Conservation (phyloP, 2,329 filamentous ascomycete genomes). For the Trichoderma sp. region DNA sequence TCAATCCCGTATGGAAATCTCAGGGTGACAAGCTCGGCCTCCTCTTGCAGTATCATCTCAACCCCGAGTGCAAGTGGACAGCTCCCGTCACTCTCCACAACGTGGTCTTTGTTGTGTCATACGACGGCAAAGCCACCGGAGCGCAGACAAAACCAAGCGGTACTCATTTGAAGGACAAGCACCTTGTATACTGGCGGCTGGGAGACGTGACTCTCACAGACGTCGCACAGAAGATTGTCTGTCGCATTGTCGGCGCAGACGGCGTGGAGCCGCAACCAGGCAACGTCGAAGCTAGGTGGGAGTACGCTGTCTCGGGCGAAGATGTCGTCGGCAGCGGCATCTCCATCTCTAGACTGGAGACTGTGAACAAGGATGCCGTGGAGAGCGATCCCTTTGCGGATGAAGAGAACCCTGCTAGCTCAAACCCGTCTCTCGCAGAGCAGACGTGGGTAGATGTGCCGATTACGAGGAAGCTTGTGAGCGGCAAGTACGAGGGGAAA, state of each 20-base stretch:
- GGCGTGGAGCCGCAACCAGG: conserved; percentile 72
- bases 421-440: conserved; percentile 33
- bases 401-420: conserved; percentile 34
- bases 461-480: conserved; percentile 68
- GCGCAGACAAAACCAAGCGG: conserved; percentile 79
- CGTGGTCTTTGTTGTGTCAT: conserved; percentile 71
- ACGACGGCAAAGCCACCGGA: conserved; percentile 68
- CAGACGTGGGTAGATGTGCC: conserved; percentile 69
- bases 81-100: conserved; percentile 63
- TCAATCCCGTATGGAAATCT: conserved; percentile 80
- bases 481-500: conserved; percentile 72
- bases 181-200: conserved; percentile 78
- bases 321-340: conserved; percentile 62
- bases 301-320: conserved; percentile 53
- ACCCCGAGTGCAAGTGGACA: conserved; percentile 63
- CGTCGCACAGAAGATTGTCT: conserved; percentile 76
- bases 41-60: conserved; percentile 81
- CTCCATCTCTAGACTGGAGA: conserved; percentile 61
- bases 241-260: conserved; percentile 75
- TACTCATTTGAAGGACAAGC: conserved; percentile 77
- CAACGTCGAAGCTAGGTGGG: conserved; percentile 82
- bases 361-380: conserved; percentile 52
- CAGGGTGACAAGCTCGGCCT: conserved; percentile 85
- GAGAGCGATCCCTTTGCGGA: conserved; percentile 73
- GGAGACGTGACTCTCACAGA: conserved; percentile 71